Evolutionary conservation across 1,284 basidiomycete genomes (phyloP).

Genomic region (Coniophora puteana): DNA sequence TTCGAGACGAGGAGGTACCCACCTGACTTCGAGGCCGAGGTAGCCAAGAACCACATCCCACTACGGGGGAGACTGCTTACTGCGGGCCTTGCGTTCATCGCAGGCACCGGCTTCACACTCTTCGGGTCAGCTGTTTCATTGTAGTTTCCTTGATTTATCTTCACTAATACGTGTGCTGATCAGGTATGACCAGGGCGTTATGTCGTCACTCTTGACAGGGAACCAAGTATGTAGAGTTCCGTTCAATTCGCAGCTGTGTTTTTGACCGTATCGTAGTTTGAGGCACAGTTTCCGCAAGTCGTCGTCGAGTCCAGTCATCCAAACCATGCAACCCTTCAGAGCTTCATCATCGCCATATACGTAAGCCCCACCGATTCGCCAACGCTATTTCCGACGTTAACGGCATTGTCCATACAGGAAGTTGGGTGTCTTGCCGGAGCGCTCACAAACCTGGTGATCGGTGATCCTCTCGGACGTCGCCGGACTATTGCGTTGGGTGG

Average conservation of each 20-base stretch:
- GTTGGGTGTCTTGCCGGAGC: conserved; percentile 40
- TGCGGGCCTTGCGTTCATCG: conserved; percentile 22
- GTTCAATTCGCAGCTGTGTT: background rate
- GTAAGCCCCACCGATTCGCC: conserved; percentile 9
- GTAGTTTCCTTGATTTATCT: background rate
- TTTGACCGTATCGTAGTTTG: conserved; percentile 20
- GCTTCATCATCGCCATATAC: conserved; percentile 28
- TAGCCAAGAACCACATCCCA: conserved; percentile 15
- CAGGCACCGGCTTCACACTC: conserved; percentile 27
- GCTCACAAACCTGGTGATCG: conserved; percentile 42
- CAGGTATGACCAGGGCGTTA: conserved; percentile 31
- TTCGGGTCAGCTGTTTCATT: conserved; percentile 21
- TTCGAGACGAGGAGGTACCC: too few species aligned
- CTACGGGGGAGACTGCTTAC: conserved; percentile 23
- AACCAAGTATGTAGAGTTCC: conserved; percentile 15
- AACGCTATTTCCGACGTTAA: background rate
- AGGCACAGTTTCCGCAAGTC: conserved; percentile 25
- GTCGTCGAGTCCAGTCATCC: conserved; percentile 23
- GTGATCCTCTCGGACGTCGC: conserved; percentile 46
- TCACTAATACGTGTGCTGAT: background rate
- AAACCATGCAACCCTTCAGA: conserved; percentile 28
- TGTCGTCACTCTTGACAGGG: conserved; percentile 28
- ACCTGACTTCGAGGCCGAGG: conserved; percentile 16
- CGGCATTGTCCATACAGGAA: conserved; percentile 22
- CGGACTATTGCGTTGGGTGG: conserved; percentile 47